Base-by-base conservation (phyloP, 2,329 filamentous ascomycete genomes). In the Fusarium coffeatum region DNA sequence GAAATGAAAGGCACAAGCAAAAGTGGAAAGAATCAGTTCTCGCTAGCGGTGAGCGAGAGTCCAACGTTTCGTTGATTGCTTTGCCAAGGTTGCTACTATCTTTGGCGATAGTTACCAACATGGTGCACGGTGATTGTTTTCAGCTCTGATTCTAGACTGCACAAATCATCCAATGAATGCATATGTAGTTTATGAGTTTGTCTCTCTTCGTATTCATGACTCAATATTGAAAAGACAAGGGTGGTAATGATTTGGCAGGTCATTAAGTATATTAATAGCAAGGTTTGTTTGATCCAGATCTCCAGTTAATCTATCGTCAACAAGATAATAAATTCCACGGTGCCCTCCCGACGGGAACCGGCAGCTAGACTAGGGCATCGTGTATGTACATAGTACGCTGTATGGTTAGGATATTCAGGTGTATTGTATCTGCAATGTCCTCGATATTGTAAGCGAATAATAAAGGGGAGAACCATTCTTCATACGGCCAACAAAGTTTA, bases 221-320 rank as follows among this genome's bases (percentile, higher is more conserved):
- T 23, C 18, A 13, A 16, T 12, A 28, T 22, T 27, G 18, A 2
- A 40, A 42, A 47, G n/a, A 18, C 49, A 55, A 40, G 56, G 22
- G 22, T 49, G 9, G 16, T 5, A 25, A 22, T 37, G 32, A 30
- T 45, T 45, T 30, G 37, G 49, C 50, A 46, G 30, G 43, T 23
- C 22, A 18, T 18, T 43, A 60, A 48, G 47, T 42, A 48, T 34
- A 53, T 53, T 53, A 53, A 34, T 48, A 46, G 60, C 62, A 66
- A 69, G 55, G 49, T 55, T 65, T 20, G 45, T 67, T 51, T 23
- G 25, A 48, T 34, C 23, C 32, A 66, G 65, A 66, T 69, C 20
- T 57, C n/a, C 32, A 49, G 22, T 62, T 67, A 64, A 71, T 68
- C 34, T 59, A 68, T 47, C 53, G 27, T 42, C 40, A 28, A 70